Evolutionary conservation across 192 early-diverging fungal genomes (phyloP).

Genomic region (Jimgerdemannia flammicorona): DNA sequence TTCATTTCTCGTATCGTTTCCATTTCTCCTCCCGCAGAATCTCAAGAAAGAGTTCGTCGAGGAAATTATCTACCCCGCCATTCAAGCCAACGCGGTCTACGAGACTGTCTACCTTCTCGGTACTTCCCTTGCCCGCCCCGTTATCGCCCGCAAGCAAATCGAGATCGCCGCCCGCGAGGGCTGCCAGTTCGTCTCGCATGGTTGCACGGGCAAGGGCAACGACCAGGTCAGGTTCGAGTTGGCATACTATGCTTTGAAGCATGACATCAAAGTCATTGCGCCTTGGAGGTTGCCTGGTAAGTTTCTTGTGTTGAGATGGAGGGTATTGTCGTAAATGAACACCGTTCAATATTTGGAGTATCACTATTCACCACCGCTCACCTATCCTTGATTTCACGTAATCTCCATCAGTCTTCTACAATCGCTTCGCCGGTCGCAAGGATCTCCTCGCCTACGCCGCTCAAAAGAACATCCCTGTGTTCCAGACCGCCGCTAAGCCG

Average conservation of each 20-base stretch:
- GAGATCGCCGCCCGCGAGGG: constrained; percentile 90
- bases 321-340: no score
- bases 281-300: constrained; percentile 92
- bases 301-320: not conserved
- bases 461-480: constrained; percentile 87
- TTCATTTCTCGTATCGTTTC: not conserved
- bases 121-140: constrained; percentile 94
- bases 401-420: constrained; percentile 70
- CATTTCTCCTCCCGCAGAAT: constrained; percentile 49
- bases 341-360: not conserved
- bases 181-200: constrained; percentile 96
- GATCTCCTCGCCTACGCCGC: constrained; percentile 91
- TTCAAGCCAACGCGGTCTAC: constrained; percentile 94
- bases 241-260: constrained; percentile 94
- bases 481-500: constrained; percentile 94
- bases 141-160: constrained; percentile 89
- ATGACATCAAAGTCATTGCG: constrained; percentile 93
- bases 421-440: constrained; percentile 90
- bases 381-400: not conserved
- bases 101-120: constrained; percentile 96
- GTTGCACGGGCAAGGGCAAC: constrained; percentile 99
- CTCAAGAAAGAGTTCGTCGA: constrained; percentile 92
- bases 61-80: constrained; percentile 87
- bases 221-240: constrained; percentile 99
- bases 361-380: not conserved